Conservation (phyloP, 371 early-diverging fungal species). For the Lichtheimia hyalospora region DNA sequence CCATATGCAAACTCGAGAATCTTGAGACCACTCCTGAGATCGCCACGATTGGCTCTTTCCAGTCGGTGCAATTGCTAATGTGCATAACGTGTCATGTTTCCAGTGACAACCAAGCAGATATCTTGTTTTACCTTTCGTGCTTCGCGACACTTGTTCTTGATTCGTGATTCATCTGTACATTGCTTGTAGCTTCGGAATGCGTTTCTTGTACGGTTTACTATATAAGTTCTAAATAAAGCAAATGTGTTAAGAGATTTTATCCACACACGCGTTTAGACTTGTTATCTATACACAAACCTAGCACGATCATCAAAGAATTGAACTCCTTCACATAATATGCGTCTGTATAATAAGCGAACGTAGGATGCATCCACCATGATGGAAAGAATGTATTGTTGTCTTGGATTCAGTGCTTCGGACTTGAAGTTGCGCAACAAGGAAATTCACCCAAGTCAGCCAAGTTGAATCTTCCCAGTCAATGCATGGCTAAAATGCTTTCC, state of each 20-base stretch:
- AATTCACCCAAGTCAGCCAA: too few relatives aligned
- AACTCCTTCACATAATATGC: slow-evolving; percentile 27
- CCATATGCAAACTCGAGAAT: slow-evolving; percentile 43
- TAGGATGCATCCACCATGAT: slow-evolving; percentile 19
- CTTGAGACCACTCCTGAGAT: slow-evolving; percentile 27
- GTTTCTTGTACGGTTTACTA: slow-evolving; percentile 26
- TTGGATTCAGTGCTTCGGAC: too few relatives aligned
- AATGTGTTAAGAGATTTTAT: background rate
- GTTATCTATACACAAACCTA: slow-evolving; percentile 24
- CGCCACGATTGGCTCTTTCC: slow-evolving; percentile 36
- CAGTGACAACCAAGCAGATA: background rate
- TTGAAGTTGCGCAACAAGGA: too few relatives aligned
- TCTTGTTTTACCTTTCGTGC: slow-evolving; percentile 31
- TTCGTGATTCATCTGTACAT: slow-evolving; percentile 26
- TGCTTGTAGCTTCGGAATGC: slow-evolving; percentile 30
- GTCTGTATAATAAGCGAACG: slow-evolving; percentile 37
- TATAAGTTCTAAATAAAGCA: slow-evolving; percentile 25
- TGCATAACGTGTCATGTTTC: background rate
- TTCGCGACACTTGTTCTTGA: slow-evolving; percentile 37
- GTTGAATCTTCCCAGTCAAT: too few relatives aligned
- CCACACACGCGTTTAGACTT: background rate
- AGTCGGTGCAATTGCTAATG: slow-evolving; percentile 30
- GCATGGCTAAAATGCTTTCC: too few relatives aligned
- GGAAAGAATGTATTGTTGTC: background rate
- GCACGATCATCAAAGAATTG: slow-evolving; percentile 47